Conservation (phyloP, 192 early-diverging fungal species). For the Diversispora eburnea region DNA sequence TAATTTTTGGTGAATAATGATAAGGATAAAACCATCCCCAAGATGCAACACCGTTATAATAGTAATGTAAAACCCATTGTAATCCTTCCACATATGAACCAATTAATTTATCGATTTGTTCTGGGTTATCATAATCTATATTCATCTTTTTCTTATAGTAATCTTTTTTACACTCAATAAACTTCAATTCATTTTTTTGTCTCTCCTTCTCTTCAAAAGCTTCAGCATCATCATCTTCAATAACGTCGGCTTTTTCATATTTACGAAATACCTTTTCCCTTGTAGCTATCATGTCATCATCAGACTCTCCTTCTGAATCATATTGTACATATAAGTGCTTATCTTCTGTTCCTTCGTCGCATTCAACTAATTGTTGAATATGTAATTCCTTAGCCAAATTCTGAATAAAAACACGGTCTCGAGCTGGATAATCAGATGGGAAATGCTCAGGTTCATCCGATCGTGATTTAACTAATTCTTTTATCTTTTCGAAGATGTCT, state of each 20-base stretch:
- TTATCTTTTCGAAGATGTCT: conserved; percentile 47
- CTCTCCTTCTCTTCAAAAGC: conserved; percentile 57
- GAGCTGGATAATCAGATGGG: conserved; percentile 37
- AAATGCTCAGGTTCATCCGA: conserved; percentile 44
- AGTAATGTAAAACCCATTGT: conserved; percentile 97
- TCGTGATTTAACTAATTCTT: conserved; percentile 43
- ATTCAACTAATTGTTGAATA: conserved; percentile 38
- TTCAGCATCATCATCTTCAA: conserved; percentile 35
- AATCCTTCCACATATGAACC: conserved; percentile 86
- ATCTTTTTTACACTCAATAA: conserved; percentile 57
- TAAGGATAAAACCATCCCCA: conserved; percentile 99
- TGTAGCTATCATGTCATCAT: conserved; percentile 44
- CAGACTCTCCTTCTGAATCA: conserved; percentile 42
- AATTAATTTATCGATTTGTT: conserved; percentile 57
- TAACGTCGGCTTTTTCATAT: conserved; percentile 49
- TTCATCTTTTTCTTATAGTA: conserved; percentile 54
- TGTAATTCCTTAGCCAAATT: conserved; percentile 44
- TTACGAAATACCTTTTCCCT: conserved; percentile 54
- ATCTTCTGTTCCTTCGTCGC: conserved; percentile 29
- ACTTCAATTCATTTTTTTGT: conserved; percentile 74
- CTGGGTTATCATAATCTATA: conserved; percentile 39
- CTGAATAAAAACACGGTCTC: conserved; percentile 52
- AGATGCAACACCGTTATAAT: conserved; percentile 91
- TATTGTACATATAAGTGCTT: conserved; percentile 49
- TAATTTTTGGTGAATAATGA: conserved; percentile 95